phyloP scores from a whole-genome alignment of 805 yeast species.

The Candida silvatica region DNA sequence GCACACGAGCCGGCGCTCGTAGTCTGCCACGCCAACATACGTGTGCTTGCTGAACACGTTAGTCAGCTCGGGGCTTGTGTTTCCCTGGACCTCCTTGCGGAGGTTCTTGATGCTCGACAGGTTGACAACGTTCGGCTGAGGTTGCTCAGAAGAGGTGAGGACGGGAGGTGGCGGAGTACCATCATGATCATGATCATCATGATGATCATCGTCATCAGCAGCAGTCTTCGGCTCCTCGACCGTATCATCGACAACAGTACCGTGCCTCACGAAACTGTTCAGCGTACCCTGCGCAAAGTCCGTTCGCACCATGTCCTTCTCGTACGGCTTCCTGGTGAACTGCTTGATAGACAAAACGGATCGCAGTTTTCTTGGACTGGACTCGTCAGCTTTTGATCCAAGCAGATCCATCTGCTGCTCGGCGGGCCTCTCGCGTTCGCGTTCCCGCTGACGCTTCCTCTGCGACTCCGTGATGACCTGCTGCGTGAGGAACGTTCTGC shows the following conservation, averaged over 20 bases:
- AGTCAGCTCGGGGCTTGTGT: constrained; percentile 47
- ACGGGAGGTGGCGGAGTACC: no score
- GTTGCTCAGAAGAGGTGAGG: background rate
- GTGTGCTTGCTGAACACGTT: constrained; percentile 60
- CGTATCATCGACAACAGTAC: background rate
- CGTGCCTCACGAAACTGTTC: constrained; percentile 25
- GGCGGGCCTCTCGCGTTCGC: constrained; percentile 5
- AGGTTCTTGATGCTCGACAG: constrained; percentile 54
- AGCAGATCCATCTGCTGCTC: constrained; percentile 4
- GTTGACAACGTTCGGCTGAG: constrained; percentile 32
- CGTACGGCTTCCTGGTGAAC: constrained; percentile 34
- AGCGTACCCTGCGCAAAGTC: constrained; percentile 57
- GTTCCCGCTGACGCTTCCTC: constrained; percentile 8
- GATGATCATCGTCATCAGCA: background rate
- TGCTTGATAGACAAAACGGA: constrained; percentile 5
- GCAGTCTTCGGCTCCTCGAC: background rate
- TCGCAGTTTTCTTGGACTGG: constrained; percentile 3
- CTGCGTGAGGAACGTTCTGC: constrained; percentile 64
- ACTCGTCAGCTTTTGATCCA: constrained; percentile 1
- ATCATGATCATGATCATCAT: background rate
- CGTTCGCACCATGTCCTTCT: constrained; percentile 62
- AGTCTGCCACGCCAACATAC: constrained; percentile 80
- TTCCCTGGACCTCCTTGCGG: constrained; percentile 37
- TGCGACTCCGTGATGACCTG: constrained; percentile 31
- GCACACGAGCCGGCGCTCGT: constrained; percentile 60